Evolutionary conservation across 257 asterid genomes (phyloP), one percentile per base, ranked within the genome.

Genomic region (Nyctanthes arbortristis): DNA sequence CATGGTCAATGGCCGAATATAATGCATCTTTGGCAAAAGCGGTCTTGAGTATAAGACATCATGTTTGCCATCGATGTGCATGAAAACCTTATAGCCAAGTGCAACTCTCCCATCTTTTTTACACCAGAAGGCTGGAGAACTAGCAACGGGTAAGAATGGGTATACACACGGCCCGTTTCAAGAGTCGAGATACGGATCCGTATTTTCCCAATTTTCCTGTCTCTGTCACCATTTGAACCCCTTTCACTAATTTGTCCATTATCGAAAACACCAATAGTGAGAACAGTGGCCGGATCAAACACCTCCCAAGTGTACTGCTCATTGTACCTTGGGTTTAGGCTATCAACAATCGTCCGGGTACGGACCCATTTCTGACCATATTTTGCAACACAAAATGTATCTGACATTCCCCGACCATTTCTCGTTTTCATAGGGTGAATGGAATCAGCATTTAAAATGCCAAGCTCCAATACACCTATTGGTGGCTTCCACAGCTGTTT

Each of bases 231-330:
- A 63, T 78, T 69, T 9, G 85, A 74, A 61, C 76, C 73, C 68
- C 70, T 81, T 36, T 87, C 86, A 2, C 72, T 81, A 14, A 82
- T 67, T 14, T 82, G 84, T 3, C 88, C 84, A 63, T 87, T 87
- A 35, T 90, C 97, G 10, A 93, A 90, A 80, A 93, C 96, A 56
- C 95, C 98, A 18, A 93, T 71, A 2, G 96, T 90, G 30, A 93
- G 84, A 72, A 93, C 98, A 4, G 98, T 93, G 66, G 98, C 87
- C 24, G 97, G 95, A 78, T 93, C 97, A 47, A 75, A 88, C 76
- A 93, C 98, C 71, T 93, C 98, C 98, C 98, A 93, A 18, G 89
- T 78, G 72, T 93, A 93, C 78, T 93, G 98, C 79, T 93, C 98
- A 61, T 93, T 93, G 88, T 82, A 93, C 86, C 83, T 88, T 0